Conservation (phyloP, 1,139 yeast species). For the Debaryomyces robertsiae region DNA sequence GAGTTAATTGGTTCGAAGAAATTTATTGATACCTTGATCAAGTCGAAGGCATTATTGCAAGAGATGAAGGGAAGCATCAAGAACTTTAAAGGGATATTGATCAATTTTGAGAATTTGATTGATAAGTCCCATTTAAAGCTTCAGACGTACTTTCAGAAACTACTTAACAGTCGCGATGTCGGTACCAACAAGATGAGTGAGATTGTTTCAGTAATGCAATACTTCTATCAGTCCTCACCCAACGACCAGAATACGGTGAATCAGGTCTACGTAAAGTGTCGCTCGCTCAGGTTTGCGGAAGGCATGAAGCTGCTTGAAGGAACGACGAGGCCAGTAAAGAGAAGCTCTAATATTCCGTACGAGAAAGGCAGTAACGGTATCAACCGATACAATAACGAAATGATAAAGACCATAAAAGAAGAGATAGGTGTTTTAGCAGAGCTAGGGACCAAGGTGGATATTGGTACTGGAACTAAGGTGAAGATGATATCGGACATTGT, state of each 20-base stretch:
- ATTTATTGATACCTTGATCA: constrained; percentile 41
- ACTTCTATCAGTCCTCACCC: constrained; percentile 34
- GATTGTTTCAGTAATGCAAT: constrained; percentile 40
- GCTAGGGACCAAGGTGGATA: constrained; percentile 22
- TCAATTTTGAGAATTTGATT: constrained; percentile 48
- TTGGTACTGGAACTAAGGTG: constrained; percentile 17
- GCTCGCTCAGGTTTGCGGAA: constrained; percentile 48
- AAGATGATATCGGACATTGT: constrained; percentile 25
- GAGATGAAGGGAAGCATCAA: constrained; percentile 44
- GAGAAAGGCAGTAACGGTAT: constrained; percentile 69
- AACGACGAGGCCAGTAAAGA: constrained; percentile 40
- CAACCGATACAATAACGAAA: constrained; percentile 53
- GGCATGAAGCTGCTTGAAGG: constrained; percentile 36
- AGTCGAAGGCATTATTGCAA: constrained; percentile 33
- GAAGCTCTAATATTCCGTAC: constrained; percentile 47
- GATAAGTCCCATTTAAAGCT: constrained; percentile 48
- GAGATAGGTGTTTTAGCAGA: constrained; percentile 45
- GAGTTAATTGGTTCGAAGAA: constrained; percentile 41
- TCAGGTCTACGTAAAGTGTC: constrained; percentile 45
- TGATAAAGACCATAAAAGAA: constrained; percentile 50
- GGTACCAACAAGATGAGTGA: constrained; percentile 22
- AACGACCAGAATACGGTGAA: constrained; percentile 33
- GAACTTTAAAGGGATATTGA: constrained; percentile 52
- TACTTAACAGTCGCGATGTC: constrained; percentile 15
- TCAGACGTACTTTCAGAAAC: constrained; percentile 35